Conservation (phyloP, 1,284 basidiomycete genomes). For the Ganoderma meredithae region DNA sequence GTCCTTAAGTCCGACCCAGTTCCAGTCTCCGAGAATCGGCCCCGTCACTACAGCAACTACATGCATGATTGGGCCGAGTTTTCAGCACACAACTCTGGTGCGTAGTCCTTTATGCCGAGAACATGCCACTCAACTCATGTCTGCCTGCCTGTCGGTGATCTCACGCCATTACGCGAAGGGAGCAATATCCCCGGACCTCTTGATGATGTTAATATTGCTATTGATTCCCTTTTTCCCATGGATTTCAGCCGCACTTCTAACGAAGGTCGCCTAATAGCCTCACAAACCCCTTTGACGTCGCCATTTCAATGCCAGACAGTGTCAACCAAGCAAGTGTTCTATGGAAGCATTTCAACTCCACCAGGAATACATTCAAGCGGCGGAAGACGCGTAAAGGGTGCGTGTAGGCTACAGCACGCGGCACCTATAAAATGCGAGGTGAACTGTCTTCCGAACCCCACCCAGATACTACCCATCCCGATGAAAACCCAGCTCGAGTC, state of each 20-base stretch:
- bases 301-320: neutral
- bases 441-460: neutral
- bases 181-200: neutral
- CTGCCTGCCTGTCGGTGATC: slow-evolving; percentile 1
- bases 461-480: neutral
- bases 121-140: neutral
- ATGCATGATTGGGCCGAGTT: neutral
- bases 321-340: neutral
- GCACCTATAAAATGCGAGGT: neutral
- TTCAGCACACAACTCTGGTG: neutral
- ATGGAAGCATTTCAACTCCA: neutral
- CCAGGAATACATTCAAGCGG: neutral
- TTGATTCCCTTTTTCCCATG: neutral
- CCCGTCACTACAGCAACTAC: neutral
- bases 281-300: neutral
- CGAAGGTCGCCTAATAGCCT: neutral
- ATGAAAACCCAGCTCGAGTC: slow-evolving; percentile 1
- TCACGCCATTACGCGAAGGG: neutral
- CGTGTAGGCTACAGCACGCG: neutral
- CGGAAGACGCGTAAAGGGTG: neutral
- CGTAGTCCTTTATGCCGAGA: neutral
- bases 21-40: neutral
- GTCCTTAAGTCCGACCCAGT: neutral
- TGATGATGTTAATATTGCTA: neutral
- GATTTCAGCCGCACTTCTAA: neutral